These are phyloP conservation scores for Astrephomene gubernaculifera DNA, from an alignment of 139 green algal species.

Conservation along the genomic window DNA sequence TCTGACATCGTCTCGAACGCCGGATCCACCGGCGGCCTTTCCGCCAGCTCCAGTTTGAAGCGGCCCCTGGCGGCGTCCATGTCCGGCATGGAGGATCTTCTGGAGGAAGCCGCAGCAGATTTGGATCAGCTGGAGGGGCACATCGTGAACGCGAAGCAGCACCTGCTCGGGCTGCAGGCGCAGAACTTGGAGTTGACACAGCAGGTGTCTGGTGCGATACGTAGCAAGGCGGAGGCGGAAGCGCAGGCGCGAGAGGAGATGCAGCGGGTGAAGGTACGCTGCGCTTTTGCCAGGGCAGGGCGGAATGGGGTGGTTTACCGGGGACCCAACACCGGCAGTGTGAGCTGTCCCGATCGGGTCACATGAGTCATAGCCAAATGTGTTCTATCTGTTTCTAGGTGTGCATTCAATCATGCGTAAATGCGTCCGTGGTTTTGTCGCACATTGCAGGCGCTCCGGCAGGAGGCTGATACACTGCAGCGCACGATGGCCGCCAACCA, in stretches of 20 bases:
- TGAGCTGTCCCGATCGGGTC: no score
- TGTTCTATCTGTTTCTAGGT: no score
- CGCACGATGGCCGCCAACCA: conserved; percentile 35
- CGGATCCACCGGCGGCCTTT: background rate
- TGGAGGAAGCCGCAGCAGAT: conserved; percentile 64
- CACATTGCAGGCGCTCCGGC: conserved; percentile 36
- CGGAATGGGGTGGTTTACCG: no score
- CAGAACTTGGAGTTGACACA: conserved; percentile 23
- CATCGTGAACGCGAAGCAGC: conserved; percentile 40
- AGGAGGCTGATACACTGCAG: conserved; percentile 44
- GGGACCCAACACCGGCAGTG: no score
- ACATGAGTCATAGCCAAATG: background rate
- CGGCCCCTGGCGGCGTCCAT: conserved; percentile 34
- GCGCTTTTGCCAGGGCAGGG: no score
- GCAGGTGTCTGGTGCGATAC: conserved; percentile 25
- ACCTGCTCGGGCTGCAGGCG: conserved; percentile 56
- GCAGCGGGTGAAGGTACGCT: background rate
- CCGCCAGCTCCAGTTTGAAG: background rate
- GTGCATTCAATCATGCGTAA: no score
- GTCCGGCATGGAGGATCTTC: conserved; percentile 66
- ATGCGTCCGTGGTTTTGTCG: no score
- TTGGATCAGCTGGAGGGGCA: conserved; percentile 63
- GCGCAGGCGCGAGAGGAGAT: background rate
- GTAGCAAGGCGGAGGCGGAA: background rate
- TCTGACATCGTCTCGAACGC: background rate